A percentile compares a stretch with the other conserved stretches of the same genome.
Evolutionary conservation across 2,329 filamentous ascomycete species (phyloP).

Genomic region (Magnaporthiopsis rhizophila): DNA sequence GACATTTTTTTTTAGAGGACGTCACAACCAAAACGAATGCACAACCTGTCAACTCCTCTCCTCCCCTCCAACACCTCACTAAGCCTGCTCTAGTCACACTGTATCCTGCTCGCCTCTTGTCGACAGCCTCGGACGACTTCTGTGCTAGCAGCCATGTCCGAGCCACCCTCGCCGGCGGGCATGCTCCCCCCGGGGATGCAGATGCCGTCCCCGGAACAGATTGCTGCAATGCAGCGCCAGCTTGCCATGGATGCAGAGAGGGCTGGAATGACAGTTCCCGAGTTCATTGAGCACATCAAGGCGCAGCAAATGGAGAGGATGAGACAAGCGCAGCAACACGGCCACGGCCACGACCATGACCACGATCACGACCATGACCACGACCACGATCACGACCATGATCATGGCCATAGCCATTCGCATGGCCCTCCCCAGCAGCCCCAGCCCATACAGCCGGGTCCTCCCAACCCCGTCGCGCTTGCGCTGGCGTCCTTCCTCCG

Average conservation of each 20-base stretch:
- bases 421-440: constrained; percentile 31
- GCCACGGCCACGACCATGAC: constrained; percentile 23
- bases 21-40: background rate
- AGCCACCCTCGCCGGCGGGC: constrained; percentile 14
- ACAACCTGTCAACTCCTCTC: background rate
- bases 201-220: constrained; percentile 73
- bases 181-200: constrained; percentile 21
- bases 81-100: background rate
- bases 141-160: background rate
- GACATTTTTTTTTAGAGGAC: background rate
- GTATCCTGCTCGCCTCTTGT: background rate
- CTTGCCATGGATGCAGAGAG: constrained; percentile 75
- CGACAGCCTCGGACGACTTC: background rate
- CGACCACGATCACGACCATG: constrained; percentile 26
- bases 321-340: constrained; percentile 33
- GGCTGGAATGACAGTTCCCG: constrained; percentile 73
- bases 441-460: constrained; percentile 65
- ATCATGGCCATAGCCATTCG: constrained; percentile 28
- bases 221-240: constrained; percentile 74
- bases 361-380: constrained; percentile 24
- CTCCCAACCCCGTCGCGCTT: constrained; percentile 81
- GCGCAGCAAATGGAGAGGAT: constrained; percentile 39
- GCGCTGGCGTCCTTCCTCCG: constrained; percentile 85
- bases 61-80: background rate
- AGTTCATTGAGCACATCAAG: constrained; percentile 69